Conservation (phyloP, 176 grass and related monocot genomes). For the Sorghum bicolor region Sorghum_bicolor_NCBIv3 NC_012872.2:59587001-59587500, state of each 20-base stretch:
- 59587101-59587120: neutral
- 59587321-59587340: neutral
- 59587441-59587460: constrained; percentile 5
- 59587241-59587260: neutral
- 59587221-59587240: neutral
- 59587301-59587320: constrained; percentile 18
- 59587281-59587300: neutral
- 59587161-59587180: neutral
- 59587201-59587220: neutral
- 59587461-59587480: constrained; percentile 36
- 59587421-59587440: neutral
- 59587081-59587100: neutral
- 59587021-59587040: constrained; percentile 9
- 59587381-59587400: neutral
- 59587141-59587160: constrained; percentile 9
- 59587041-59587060: neutral
- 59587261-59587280: neutral
- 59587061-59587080: neutral
- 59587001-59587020: neutral
- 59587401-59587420: neutral
- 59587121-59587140: neutral
- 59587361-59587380: neutral
- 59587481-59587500: neutral
- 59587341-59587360: neutral
- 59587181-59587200: neutral